Conservation (phyloP, 2,329 filamentous ascomycete species). For the Pseudogymnoascus sp. region DNA sequence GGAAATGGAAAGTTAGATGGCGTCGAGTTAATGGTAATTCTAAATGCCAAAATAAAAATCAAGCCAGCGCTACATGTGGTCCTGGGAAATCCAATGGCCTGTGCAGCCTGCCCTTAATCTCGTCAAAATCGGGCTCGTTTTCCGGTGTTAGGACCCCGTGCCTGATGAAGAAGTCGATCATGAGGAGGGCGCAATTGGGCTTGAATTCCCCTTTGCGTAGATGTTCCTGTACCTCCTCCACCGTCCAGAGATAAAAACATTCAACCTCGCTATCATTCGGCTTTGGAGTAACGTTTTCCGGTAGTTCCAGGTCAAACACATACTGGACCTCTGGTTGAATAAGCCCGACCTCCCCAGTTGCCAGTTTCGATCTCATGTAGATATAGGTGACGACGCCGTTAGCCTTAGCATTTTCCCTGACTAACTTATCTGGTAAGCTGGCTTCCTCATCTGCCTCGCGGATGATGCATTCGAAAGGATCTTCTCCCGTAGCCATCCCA, state of each 20-base stretch:
- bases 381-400: conserved; percentile 75
- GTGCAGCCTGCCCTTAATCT: conserved; percentile 69
- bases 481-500: conserved; percentile 71
- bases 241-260: conserved; percentile 66
- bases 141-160: conserved; percentile 71
- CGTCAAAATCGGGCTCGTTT: conserved; percentile 69
- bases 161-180: conserved; percentile 84
- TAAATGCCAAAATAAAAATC: conserved; percentile 2
- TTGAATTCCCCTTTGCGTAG: conserved; percentile 74
- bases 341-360: conserved; percentile 71
- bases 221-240: conserved; percentile 65
- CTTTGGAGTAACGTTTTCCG: conserved; percentile 55
- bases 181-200: conserved; percentile 77
- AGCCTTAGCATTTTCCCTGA: conserved; percentile 49
- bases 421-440: conserved; percentile 59
- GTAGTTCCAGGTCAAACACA: conserved; percentile 79
- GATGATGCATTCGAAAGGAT: conserved; percentile 70
- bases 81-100: conserved; percentile 73
- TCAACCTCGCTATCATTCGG: conserved; percentile 88
- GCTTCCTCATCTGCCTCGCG: conserved; percentile 88
- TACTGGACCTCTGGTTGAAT: conserved; percentile 89
- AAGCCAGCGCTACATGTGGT: conserved; percentile 37
- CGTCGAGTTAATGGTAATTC: conserved; percentile 9
- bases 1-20: conserved; percentile 10
- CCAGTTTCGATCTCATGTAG: conserved; percentile 64